A percentile compares a stretch with the other conserved stretches of the same genome.
These are phyloP conservation scores for Mycena crocata DNA, from an alignment of 768 basidiomycete species.

Conservation along the genomic window DNA sequence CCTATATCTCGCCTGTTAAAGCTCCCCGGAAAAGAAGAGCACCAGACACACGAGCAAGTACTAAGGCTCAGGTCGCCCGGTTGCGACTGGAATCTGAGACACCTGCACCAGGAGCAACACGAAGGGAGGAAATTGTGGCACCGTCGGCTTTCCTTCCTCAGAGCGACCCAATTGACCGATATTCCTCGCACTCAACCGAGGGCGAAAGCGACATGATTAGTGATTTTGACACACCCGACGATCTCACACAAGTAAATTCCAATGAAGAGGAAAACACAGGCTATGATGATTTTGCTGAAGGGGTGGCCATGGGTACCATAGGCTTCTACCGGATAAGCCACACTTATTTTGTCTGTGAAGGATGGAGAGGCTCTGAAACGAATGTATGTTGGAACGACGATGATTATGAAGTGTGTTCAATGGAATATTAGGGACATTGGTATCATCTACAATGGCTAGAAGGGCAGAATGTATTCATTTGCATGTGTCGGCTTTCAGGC, in stretches of 20 bases:
- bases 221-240: not conserved
- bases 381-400: not conserved
- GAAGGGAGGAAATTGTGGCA: too few species aligned
- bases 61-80: too few species aligned
- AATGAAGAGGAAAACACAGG: not conserved
- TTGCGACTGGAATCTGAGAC: too few species aligned
- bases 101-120: too few species aligned
- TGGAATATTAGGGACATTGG: not conserved
- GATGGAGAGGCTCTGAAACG: not conserved
- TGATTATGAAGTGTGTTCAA: not conserved
- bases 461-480: not conserved
- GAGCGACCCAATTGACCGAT: too few species aligned
- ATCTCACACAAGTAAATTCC: not conserved
- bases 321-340: conserved; percentile 1
- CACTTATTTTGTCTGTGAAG: conserved; percentile 1
- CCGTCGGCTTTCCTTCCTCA: too few species aligned
- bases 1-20: too few species aligned
- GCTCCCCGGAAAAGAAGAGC: too few species aligned
- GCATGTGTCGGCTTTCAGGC: not conserved
- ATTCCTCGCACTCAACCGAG: too few species aligned
- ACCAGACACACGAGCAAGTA: too few species aligned
- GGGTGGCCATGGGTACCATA: not conserved
- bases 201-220: not conserved
- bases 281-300: not conserved
- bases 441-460: not conserved